A percentile compares a stretch with the other conserved stretches of the same genome.
Evolutionary conservation across 2,329 filamentous ascomycete genomes (phyloP).

Genomic region (Phyllosticta citribraziliensis): DNA sequence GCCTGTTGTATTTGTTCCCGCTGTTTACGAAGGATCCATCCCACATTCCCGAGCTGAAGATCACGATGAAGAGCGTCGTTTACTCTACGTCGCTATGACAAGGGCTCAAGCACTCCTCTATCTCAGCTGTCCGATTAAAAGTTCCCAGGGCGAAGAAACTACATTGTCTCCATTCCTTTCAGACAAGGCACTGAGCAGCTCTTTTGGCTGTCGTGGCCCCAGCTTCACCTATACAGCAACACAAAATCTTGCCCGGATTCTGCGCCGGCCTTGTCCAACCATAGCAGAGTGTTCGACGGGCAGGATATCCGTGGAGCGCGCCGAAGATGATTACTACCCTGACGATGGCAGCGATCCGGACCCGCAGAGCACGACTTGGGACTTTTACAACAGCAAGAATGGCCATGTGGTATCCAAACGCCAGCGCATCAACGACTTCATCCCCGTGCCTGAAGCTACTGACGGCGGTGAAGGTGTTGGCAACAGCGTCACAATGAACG

Average conservation of each 20-base stretch:
- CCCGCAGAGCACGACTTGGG: conserved; percentile 19
- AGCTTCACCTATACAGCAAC: conserved; percentile 55
- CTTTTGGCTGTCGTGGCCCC: conserved; percentile 56
- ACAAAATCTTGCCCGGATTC: conserved; percentile 58
- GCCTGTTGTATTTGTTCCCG: conserved; percentile 89
- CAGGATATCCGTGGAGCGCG: conserved; percentile 18
- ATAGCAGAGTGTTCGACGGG: conserved; percentile 24
- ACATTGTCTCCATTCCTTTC: conserved; percentile 65
- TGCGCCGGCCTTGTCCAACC: conserved; percentile 53
- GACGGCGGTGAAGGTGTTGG: neutral
- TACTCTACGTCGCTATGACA: conserved; percentile 96
- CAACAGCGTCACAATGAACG: conserved; percentile 22
- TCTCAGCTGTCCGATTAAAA: conserved; percentile 66
- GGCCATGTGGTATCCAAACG: conserved; percentile 16
- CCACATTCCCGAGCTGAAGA: conserved; percentile 83
- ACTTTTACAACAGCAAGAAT: neutral
- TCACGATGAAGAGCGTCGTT: conserved; percentile 71
- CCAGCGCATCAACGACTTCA: conserved; percentile 16
- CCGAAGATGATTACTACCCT: conserved; percentile 28
- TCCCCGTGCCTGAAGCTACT: neutral
- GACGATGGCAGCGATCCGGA: conserved; percentile 26
- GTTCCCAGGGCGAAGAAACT: conserved; percentile 51
- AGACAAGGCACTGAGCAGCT: conserved; percentile 39
- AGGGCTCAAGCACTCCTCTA: conserved; percentile 79
- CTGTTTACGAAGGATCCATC: conserved; percentile 81